A percentile compares a stretch with the other conserved stretches of the same genome.
Conservation (phyloP, 2,329 filamentous ascomycete species). For the Microdochium nivale region DNA sequence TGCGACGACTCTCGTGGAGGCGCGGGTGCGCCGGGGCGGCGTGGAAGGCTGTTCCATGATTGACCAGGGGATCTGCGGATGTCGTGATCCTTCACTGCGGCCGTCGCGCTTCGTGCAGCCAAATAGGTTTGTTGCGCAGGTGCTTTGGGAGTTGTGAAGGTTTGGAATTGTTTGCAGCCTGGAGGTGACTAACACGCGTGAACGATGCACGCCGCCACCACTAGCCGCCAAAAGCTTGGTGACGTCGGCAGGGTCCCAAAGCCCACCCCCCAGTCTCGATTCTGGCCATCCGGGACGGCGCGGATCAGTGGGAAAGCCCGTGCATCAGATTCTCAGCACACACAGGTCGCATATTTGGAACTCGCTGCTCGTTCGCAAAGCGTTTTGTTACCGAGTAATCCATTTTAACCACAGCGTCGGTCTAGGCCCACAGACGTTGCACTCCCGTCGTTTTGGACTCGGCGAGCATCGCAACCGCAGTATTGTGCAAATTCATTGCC, state of each 20-base stretch:
- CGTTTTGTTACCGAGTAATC: too few relatives aligned
- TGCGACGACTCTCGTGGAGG: slow-evolving; percentile 18
- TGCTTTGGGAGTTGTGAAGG: neutral
- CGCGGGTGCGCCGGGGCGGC: slow-evolving; percentile 26
- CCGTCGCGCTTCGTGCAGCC: neutral
- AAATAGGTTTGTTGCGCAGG: neutral
- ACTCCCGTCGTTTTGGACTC: too few relatives aligned
- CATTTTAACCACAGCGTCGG: too few relatives aligned
- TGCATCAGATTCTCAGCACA: too few relatives aligned
- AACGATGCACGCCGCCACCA: neutral
- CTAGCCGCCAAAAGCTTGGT: neutral
- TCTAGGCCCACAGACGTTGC: too few relatives aligned
- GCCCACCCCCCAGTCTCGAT: neutral
- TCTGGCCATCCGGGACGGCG: too few relatives aligned
- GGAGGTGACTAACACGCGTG: neutral
- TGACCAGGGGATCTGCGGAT: neutral
- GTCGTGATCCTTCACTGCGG: neutral
- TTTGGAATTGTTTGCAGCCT: neutral
- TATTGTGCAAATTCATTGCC: too few relatives aligned
- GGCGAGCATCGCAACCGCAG: too few relatives aligned
- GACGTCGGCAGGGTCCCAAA: neutral
- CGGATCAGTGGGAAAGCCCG: too few relatives aligned
- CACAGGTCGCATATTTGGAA: too few relatives aligned
- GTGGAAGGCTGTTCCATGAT: slow-evolving; percentile 39
- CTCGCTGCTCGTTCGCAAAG: too few relatives aligned